These are phyloP conservation scores for Brassica balearica DNA, from an alignment of 441 rosid species.

Conservation along the genomic window DNA sequence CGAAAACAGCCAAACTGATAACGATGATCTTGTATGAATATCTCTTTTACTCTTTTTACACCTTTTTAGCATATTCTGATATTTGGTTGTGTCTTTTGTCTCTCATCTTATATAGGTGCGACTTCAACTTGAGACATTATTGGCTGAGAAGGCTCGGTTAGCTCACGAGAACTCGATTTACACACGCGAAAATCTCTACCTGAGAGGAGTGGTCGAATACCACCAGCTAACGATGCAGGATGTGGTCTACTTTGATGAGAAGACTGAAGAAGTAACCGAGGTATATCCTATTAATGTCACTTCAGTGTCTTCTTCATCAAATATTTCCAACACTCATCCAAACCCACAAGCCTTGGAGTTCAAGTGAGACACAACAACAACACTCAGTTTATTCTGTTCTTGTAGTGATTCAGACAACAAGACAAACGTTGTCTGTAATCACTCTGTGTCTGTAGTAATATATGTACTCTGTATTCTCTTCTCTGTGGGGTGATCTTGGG, in stretches of 20 bases:
- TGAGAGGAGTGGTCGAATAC: constrained; percentile 74
- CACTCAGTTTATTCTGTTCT: constrained; percentile 8
- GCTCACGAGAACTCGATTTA: constrained; percentile 73
- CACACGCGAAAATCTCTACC: constrained; percentile 70
- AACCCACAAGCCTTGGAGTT: constrained; percentile 34
- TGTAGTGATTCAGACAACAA: constrained; percentile 36
- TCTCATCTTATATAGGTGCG: constrained; percentile 45
- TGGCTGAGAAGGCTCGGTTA: constrained; percentile 73
- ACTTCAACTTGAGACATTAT: constrained; percentile 69
- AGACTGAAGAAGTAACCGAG: constrained; percentile 71
- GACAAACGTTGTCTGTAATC: constrained; percentile 31
- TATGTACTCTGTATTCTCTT: constrained; percentile 26
- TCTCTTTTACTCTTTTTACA: constrained; percentile 6
- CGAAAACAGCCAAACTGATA: constrained; percentile 60
- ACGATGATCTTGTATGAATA: constrained; percentile 63
- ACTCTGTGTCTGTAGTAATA: constrained; percentile 39
- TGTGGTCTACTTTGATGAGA: constrained; percentile 72
- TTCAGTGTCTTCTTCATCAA: constrained; percentile 45
- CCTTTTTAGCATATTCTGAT: constrained; percentile 18
- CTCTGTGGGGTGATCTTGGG: constrained; percentile 11
- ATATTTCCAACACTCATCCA: constrained; percentile 23
- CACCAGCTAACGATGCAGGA: constrained; percentile 81
- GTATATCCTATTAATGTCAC: constrained; percentile 61
- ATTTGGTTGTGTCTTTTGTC: neutral
- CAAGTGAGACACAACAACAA: constrained; percentile 29